Percentiles rank a stretch among this genome's conserved stretches.
These are phyloP conservation scores for Paraurostyla sp. DNA, from an alignment of 73 alveolate genomes.

Conservation along the genomic window DNA sequence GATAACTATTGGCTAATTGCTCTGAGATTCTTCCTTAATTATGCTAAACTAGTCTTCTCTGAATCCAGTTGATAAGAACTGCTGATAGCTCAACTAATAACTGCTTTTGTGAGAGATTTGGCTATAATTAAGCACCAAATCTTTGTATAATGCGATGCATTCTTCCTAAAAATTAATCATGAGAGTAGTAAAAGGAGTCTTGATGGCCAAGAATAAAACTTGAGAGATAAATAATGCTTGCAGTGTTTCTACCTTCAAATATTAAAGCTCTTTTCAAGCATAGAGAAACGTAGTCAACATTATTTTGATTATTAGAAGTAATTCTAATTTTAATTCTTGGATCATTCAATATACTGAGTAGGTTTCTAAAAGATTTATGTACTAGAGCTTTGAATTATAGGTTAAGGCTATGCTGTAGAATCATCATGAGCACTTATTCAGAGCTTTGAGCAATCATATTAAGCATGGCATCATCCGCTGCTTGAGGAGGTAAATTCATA, in stretches of 20 bases:
- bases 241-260: slow-evolving; percentile 66
- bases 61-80: slow-evolving; percentile 57
- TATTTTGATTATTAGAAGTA: no score
- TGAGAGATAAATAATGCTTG: slow-evolving; percentile 49
- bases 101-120: slow-evolving; percentile 3
- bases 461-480: slow-evolving; percentile 16
- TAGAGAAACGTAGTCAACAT: neutral
- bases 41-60: neutral
- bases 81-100: slow-evolving; percentile 63
- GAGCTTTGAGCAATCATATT: slow-evolving; percentile 29
- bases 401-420: slow-evolving; percentile 18
- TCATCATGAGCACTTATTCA: slow-evolving; percentile 33
- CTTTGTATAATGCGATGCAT: slow-evolving; percentile 35
- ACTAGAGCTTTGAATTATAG: slow-evolving; percentile 24
- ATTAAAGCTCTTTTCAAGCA: slow-evolving; percentile 54
- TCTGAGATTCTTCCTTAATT: neutral
- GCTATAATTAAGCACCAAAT: slow-evolving; percentile 46
- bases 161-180: slow-evolving; percentile 37
- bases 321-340: neutral
- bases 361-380: slow-evolving; percentile 41
- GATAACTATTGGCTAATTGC: neutral
- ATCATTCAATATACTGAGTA: slow-evolving; percentile 16
- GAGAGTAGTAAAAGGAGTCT: slow-evolving; percentile 15
- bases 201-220: slow-evolving; percentile 52
- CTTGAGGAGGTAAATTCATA: neutral